phyloP scores from a whole-genome alignment of 2,329 filamentous ascomycete species.

The Colletotrichum sp. region DNA sequence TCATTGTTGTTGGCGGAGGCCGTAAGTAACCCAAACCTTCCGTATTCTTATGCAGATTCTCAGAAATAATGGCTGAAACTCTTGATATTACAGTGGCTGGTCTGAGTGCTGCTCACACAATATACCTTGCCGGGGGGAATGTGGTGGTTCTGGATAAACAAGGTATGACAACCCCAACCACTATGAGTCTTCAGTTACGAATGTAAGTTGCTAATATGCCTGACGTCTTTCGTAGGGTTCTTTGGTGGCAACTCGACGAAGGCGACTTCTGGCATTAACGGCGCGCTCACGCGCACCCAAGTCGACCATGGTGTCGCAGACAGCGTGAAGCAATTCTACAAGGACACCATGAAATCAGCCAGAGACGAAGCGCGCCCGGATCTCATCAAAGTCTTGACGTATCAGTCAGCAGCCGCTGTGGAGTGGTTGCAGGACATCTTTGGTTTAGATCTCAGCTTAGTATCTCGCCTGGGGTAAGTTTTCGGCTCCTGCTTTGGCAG shows the following conservation, averaged over 20 bases:
- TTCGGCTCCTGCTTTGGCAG: neutral
- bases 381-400: conserved; percentile 98
- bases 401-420: conserved; percentile 96
- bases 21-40: conserved; percentile 66
- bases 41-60: neutral
- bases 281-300: conserved; percentile 94
- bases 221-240: conserved; percentile 64
- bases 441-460: conserved; percentile 95
- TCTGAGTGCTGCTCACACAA: conserved; percentile 95
- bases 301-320: conserved; percentile 87
- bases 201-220: no score
- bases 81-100: conserved; percentile 76
- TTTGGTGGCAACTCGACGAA: conserved; percentile 99
- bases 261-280: conserved; percentile 99
- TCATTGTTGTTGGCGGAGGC: conserved; percentile 98
- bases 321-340: conserved; percentile 99
- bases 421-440: conserved; percentile 99
- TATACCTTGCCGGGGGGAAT: conserved; percentile 96
- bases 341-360: conserved; percentile 97
- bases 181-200: no score
- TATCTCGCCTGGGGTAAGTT: conserved; percentile 90
- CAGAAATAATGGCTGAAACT: conserved; percentile 22
- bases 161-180: conserved; percentile 64
- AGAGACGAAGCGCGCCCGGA: conserved; percentile 98
- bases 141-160: conserved; percentile 98